Conservation (phyloP, 768 basidiomycete species). For the Psilocybe cubensis region DNA sequence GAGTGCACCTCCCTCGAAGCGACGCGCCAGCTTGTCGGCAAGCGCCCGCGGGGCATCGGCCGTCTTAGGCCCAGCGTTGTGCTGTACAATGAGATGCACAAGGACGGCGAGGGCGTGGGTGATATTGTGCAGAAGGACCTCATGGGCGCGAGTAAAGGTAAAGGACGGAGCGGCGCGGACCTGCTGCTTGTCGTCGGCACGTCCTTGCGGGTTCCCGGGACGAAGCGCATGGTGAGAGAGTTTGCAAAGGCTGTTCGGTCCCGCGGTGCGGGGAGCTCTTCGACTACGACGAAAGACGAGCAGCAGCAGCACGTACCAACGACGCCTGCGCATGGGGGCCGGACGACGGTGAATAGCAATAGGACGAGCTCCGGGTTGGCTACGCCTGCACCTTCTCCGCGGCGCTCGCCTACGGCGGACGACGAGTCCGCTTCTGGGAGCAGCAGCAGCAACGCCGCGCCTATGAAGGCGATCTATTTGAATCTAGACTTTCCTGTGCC, state of each 20-base stretch:
- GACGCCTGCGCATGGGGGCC: neutral
- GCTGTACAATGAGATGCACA: conserved; percentile 88
- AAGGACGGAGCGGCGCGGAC: conserved; percentile 77
- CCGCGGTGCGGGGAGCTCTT: conserved; percentile 37
- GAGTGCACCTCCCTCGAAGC: conserved; percentile 73
- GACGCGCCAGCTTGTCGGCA: conserved; percentile 73
- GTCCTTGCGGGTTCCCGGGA: conserved; percentile 86
- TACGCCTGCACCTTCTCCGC: conserved; percentile 53
- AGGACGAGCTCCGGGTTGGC: conserved; percentile 31
- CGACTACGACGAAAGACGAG: conserved; percentile 24
- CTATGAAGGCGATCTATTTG: conserved; percentile 68
- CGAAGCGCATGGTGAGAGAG: conserved; percentile 89
- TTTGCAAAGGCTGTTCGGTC: conserved; percentile 78
- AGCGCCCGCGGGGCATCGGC: conserved; percentile 81
- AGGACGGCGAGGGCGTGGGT: conserved; percentile 86
- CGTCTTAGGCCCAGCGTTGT: conserved; percentile 86
- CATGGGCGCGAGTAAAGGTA: conserved; percentile 68
- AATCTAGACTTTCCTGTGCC: conserved; percentile 89
- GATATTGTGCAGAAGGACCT: conserved; percentile 83
- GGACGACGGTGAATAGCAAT: conserved; percentile 24
- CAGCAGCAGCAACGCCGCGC: neutral
- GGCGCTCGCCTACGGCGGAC: conserved; percentile 44
- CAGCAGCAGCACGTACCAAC: neutral
- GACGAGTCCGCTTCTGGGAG: conserved; percentile 41
- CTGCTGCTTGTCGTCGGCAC: conserved; percentile 89